Conservation (phyloP, 768 basidiomycete genomes). For the Russula sp. region DNA sequence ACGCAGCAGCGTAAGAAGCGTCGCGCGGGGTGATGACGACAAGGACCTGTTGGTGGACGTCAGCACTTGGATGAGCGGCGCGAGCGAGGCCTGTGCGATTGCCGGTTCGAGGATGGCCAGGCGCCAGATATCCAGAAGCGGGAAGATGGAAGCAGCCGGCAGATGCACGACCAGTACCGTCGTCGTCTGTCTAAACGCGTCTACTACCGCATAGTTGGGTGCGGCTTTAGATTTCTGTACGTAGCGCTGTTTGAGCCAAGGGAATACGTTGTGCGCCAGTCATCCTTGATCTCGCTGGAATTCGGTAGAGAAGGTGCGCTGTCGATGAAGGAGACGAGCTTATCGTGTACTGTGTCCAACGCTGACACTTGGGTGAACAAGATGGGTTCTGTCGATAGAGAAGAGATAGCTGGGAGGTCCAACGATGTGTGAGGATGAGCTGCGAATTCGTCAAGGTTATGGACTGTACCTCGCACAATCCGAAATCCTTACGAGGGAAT, state of each 20-base stretch:
- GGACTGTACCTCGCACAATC: background rate
- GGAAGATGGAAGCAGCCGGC: conserved; percentile 58
- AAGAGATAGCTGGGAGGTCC: conserved; percentile 51
- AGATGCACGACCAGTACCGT: conserved; percentile 41
- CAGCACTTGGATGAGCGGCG: conserved; percentile 44
- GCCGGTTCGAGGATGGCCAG: conserved; percentile 61
- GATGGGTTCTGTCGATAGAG: conserved; percentile 67
- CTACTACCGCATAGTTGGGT: conserved; percentile 23
- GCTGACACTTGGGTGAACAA: conserved; percentile 68
- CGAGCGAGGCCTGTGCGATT: conserved; percentile 32
- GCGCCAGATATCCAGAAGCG: conserved; percentile 78
- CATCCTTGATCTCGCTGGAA: conserved; percentile 39
- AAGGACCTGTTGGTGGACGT: conserved; percentile 28
- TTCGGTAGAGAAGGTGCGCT: conserved; percentile 34
- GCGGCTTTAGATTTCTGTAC: conserved; percentile 26
- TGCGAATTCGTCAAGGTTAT: conserved; percentile 28
- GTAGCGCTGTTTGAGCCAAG: conserved; percentile 62
- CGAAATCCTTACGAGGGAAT: conserved; percentile 59
- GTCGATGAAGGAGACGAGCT: conserved; percentile 61
- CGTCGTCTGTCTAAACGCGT: conserved; percentile 39
- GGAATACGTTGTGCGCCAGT: conserved; percentile 45
- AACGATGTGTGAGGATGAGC: conserved; percentile 72
- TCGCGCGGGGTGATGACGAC: conserved; percentile 33
- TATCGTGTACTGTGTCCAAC: conserved; percentile 55
- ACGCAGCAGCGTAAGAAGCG: conserved; percentile 63